These are phyloP conservation scores for Stagonosporopsis chrysanthemi DNA, from an alignment of 2,329 filamentous ascomycete genomes.

Conservation along the genomic window DNA sequence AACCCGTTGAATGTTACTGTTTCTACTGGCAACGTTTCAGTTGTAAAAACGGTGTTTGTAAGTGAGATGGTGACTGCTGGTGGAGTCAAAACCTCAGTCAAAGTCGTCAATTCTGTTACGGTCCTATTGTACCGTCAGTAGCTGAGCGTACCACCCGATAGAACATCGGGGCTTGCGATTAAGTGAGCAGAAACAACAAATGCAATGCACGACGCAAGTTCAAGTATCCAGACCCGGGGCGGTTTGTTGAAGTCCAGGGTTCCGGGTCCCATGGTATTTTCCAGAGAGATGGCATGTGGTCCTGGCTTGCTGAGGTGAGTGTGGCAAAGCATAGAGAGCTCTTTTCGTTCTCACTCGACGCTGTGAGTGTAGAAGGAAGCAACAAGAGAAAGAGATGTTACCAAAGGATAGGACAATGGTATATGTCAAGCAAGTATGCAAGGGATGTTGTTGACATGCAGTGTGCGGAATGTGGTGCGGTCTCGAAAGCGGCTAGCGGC, in stretches of 20 bases:
- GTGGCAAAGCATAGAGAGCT: background rate
- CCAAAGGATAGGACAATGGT: background rate
- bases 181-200: background rate
- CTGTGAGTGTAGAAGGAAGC: background rate
- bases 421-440: background rate
- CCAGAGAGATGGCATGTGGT: background rate
- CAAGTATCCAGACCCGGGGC: background rate
- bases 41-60: background rate
- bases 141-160: background rate
- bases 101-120: conserved; percentile 1
- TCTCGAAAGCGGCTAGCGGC: background rate
- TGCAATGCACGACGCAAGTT: background rate
- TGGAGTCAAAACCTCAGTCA: background rate
- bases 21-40: conserved; percentile 4
- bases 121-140: conserved; percentile 8
- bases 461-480: background rate
- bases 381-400: background rate
- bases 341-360: no score
- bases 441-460: conserved; percentile 3
- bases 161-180: background rate
- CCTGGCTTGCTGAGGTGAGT: background rate
- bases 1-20: conserved; percentile 10
- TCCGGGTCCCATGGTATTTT: background rate
- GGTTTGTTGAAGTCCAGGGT: background rate
- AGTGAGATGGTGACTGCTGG: conserved; percentile 1